Base-by-base conservation (phyloP, 2,329 filamentous ascomycete genomes). In the Penicillium griseofulvum region DNA sequence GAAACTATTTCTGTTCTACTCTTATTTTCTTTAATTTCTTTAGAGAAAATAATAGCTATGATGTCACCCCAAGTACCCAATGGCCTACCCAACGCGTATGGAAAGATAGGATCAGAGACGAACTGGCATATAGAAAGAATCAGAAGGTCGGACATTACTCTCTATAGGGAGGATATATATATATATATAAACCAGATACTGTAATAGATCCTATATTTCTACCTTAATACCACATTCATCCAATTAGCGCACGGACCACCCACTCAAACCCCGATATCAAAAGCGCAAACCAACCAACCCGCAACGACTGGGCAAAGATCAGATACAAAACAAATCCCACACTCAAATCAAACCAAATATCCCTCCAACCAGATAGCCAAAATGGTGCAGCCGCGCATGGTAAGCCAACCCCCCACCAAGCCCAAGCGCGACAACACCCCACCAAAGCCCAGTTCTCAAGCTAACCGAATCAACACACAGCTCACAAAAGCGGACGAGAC, bases 401-500 rank as follows among this genome's bases (percentile, higher is more conserved):
- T 85, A 73, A 65, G 75, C 26, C 5, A 31, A 31, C 8, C 46
- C 39, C 31, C 31, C 22, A 11, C 34, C 29, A 26, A 28, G 26
- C n/a, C 9, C 38, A 37, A 36, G 5, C 12, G 36, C 36, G 33
- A 39, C 12, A 49, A 37, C 31, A 50, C 47, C 49, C 44, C 36
- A 3, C 41, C 55, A 45, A 43, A 51, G 19, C 41, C 36, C 45
- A 42, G 57, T 24, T 26, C 17, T 14, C 4, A 19, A 44, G n/a
- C 52, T 54, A 54, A 54, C 33, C 12, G 31, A 11, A 14, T 26
- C 37, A 22, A 17, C 26, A 19, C 3, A 24, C 69, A 97, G 94
- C 88, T 99, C 64, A 91, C 90, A 43, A 95, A 91, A 71, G 93
- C 96, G 73, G 93, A 97, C 68, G 94, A 99, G 76, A 87, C 80